Evolutionary conservation across 495 filamentous ascomycete species (phyloP).

Genomic region (Amphirosellinia nigrospora): DNA sequence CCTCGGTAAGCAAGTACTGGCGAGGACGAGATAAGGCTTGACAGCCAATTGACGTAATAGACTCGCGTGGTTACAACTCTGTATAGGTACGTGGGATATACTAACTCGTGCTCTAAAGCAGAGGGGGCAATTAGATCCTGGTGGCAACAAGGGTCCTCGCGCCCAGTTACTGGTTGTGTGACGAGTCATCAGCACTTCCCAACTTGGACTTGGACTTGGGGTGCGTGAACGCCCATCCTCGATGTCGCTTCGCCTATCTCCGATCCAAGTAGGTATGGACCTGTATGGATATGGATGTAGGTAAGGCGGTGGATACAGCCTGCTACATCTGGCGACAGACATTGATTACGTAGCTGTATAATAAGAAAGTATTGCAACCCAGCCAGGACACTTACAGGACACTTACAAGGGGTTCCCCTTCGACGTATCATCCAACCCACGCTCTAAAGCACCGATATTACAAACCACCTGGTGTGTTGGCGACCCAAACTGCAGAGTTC

Average conservation of each 20-base stretch:
- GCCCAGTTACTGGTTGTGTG: slow-evolving; percentile 10
- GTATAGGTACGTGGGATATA: neutral
- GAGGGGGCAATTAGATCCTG: slow-evolving; percentile 10
- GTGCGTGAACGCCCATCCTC: neutral
- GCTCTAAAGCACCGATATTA: neutral
- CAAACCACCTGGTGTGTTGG: neutral
- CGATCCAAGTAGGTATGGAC: neutral
- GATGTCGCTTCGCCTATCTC: slow-evolving; percentile 13
- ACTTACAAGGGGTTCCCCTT: neutral
- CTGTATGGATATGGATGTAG: too few relatives aligned
- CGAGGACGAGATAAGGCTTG: neutral
- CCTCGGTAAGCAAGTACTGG: neutral
- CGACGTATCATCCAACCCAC: neutral
- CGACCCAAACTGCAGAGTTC: neutral
- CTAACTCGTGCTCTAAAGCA: slow-evolving; percentile 5
- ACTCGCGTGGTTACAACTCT: neutral
- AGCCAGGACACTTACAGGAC: neutral
- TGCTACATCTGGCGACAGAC: neutral
- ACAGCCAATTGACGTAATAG: slow-evolving; percentile 21
- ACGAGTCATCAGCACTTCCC: slow-evolving; percentile 11
- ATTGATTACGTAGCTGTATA: neutral
- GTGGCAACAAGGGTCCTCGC: slow-evolving; percentile 17
- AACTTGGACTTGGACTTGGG: too few relatives aligned
- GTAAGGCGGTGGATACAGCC: neutral
- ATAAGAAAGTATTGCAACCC: neutral